phyloP scores from a whole-genome alignment of 2,329 filamentous ascomycete species.

The Daldinia eschscholtzii region DNA sequence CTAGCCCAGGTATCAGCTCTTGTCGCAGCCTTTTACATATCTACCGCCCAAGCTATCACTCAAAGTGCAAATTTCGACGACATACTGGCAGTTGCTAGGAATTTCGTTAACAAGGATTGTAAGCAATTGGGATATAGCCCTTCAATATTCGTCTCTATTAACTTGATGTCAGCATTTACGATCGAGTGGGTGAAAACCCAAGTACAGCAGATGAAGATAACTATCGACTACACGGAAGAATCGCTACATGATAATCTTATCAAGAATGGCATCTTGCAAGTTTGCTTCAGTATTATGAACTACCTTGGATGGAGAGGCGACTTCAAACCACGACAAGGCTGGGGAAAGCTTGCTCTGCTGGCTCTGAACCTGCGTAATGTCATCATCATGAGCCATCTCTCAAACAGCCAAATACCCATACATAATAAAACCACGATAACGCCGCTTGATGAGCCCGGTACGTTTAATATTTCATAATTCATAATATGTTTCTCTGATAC shows the following conservation, averaged over 20 bases:
- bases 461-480: constrained; percentile 39
- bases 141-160: background rate
- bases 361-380: constrained; percentile 81
- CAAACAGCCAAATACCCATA: constrained; percentile 67
- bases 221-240: constrained; percentile 86
- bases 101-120: constrained; percentile 57
- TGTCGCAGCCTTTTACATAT: constrained; percentile 71
- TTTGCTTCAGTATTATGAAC: constrained; percentile 82
- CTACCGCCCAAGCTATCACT: constrained; percentile 61
- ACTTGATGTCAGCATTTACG: constrained; percentile 63
- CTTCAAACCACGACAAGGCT: constrained; percentile 70
- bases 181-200: constrained; percentile 75
- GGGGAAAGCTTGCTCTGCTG: constrained; percentile 80
- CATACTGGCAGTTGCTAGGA: constrained; percentile 76
- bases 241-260: constrained; percentile 78
- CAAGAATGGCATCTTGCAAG: constrained; percentile 77
- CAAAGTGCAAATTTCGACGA: constrained; percentile 73
- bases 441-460: constrained; percentile 74
- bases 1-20: constrained; percentile 68
- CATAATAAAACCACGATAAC: constrained; percentile 69
- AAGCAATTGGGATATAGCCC: constrained; percentile 33
- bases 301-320: constrained; percentile 80
- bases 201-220: constrained; percentile 76
- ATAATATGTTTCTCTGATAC: constrained; percentile 5
- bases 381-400: constrained; percentile 73